phyloP scores from a whole-genome alignment of 352 stramenopile genomes.

The Phytophthora cactorum region DNA sequence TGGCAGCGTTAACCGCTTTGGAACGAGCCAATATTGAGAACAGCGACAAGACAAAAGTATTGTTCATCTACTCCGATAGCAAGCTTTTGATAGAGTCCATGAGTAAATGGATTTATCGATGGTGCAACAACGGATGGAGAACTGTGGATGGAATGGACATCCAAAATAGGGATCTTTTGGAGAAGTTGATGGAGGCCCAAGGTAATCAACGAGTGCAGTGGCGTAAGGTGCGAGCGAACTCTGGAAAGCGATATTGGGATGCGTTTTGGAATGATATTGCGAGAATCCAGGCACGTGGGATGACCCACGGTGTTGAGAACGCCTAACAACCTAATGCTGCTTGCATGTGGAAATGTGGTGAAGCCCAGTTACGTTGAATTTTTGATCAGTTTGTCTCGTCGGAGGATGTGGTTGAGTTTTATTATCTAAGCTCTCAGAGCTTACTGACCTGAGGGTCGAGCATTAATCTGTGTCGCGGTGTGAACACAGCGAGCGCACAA shows the following conservation, averaged over 20 bases:
- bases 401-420: too few species aligned
- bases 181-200: conserved; percentile 15
- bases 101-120: conserved; percentile 27
- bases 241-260: conserved; percentile 13
- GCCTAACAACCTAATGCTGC: background rate
- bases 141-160: conserved; percentile 13
- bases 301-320: background rate
- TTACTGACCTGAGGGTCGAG: background rate
- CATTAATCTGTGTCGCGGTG: conserved; percentile 37
- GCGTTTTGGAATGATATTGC: conserved; percentile 26
- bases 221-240: conserved; percentile 15
- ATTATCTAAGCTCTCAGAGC: too few species aligned
- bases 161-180: conserved; percentile 24
- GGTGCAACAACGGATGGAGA: conserved; percentile 27
- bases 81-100: conserved; percentile 21
- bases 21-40: conserved; percentile 25
- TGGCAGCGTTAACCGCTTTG: conserved; percentile 22
- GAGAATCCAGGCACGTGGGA: background rate
- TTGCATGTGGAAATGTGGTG: too few species aligned
- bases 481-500: conserved; percentile 42
- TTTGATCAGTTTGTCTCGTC: too few species aligned
- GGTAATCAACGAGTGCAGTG: conserved; percentile 20
- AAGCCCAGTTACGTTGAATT: too few species aligned
- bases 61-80: conserved; percentile 33
- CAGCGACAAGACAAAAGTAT: background rate